These are phyloP conservation scores for Flueggea neowawraea DNA, from an alignment of 441 rosid species.

Conservation along the genomic window DNA sequence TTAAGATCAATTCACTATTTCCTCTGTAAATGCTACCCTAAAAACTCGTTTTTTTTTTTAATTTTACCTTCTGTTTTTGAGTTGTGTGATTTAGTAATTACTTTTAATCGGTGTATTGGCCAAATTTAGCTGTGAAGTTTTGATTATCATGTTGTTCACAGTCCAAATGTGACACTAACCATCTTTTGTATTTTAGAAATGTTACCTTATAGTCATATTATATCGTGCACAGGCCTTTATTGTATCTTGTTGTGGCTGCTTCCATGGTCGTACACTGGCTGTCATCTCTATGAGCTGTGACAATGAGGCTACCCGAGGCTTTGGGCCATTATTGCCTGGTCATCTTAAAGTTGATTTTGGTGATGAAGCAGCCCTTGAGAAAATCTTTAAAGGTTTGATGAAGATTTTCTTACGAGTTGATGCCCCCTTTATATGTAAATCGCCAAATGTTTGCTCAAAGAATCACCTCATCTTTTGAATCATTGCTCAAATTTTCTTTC, in stretches of 20 bases:
- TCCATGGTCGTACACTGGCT: conserved; percentile 97
- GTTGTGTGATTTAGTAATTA: too few relatives aligned
- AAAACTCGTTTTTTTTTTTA: neutral
- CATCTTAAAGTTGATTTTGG: conserved; percentile 96
- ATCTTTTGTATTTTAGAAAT: neutral
- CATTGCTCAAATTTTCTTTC: neutral
- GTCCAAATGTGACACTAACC: neutral
- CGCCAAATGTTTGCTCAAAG: neutral
- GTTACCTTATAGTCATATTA: conserved; percentile 5
- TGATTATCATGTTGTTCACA: neutral
- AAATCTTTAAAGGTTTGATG: conserved; percentile 60
- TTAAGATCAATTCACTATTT: neutral
- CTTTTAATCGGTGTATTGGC: too few relatives aligned
- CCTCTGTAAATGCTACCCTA: neutral
- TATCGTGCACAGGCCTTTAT: conserved; percentile 63
- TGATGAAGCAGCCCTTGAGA: conserved; percentile 64
- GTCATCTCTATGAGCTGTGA: conserved; percentile 98
- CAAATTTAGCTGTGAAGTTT: too few relatives aligned
- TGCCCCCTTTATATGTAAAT: neutral
- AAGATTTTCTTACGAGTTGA: neutral
- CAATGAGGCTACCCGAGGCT: conserved; percentile 92
- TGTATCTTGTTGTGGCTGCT: conserved; percentile 97
- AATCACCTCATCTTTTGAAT: conserved; percentile 3
- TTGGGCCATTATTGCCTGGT: conserved; percentile 90
- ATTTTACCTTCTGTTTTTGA: neutral